Percentiles rank a stretch among this genome's conserved stretches.
These are phyloP conservation scores for Keithomyces neogunnii DNA, from an alignment of 2,329 filamentous ascomycete genomes.

Conservation along the genomic window DNA sequence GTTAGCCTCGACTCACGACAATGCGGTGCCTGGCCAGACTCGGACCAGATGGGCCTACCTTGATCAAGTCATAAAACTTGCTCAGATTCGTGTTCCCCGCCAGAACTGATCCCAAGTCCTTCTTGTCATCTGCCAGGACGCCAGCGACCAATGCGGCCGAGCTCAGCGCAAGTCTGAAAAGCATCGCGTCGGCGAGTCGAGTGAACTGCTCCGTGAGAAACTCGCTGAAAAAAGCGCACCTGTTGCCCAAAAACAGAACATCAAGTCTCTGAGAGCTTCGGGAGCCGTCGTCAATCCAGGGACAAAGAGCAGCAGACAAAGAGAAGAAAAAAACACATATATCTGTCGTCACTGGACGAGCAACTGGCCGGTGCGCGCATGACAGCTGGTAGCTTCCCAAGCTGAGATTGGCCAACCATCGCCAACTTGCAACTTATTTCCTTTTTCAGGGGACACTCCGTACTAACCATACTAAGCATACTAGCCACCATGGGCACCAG, in stretches of 20 bases:
- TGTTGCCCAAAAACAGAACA: too few species aligned
- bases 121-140: conserved; percentile 12
- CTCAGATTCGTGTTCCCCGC: conserved; percentile 30
- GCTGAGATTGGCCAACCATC: too few species aligned
- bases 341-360: too few species aligned
- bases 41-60: conserved; percentile 20
- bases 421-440: too few species aligned
- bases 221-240: too few species aligned
- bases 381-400: too few species aligned
- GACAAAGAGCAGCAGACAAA: background rate
- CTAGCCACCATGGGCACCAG: too few species aligned
- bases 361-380: background rate
- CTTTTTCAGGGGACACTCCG: too few species aligned
- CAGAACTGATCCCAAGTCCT: conserved; percentile 32
- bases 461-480: too few species aligned
- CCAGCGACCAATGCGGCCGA: conserved; percentile 13
- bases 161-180: conserved; percentile 11
- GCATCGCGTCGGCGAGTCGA: conserved; percentile 2
- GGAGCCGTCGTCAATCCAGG: background rate
- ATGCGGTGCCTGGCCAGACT: background rate
- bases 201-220: too few species aligned
- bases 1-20: background rate
- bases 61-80: conserved; percentile 34
- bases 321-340: background rate
- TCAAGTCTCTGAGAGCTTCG: too few species aligned